Conservation (phyloP, 805 yeast genomes). For the Wickerhamomyces silvicola region DNA sequence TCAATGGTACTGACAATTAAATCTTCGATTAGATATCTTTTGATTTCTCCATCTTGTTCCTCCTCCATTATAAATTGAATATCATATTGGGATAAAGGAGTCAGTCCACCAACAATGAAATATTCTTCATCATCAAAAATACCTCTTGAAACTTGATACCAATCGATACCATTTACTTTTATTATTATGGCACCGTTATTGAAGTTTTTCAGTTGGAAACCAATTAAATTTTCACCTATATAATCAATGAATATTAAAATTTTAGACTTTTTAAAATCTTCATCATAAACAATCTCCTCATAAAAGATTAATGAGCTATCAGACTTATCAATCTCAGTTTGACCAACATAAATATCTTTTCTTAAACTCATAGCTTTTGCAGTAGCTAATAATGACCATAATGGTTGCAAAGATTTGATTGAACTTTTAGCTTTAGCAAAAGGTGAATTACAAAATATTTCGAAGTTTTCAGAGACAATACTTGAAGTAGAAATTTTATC, state of each 20-base stretch:
- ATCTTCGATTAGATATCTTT: conserved; percentile 32
- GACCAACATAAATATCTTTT: conserved; percentile 39
- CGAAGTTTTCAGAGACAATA: conserved; percentile 22
- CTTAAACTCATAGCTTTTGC: conserved; percentile 41
- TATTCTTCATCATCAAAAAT: conserved; percentile 39
- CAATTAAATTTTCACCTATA: conserved; percentile 46
- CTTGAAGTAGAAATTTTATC: conserved; percentile 14
- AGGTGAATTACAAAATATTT: conserved; percentile 15
- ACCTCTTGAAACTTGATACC: conserved; percentile 60
- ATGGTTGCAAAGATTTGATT: conserved; percentile 32
- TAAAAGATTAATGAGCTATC: conserved; percentile 17
- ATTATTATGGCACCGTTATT: conserved; percentile 36
- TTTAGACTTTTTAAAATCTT: conserved; percentile 27
- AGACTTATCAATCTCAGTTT: conserved; percentile 16
- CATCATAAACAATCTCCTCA: conserved; percentile 28
- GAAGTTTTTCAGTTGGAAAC: conserved; percentile 42
- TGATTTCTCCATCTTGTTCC: conserved; percentile 22
- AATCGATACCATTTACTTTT: conserved; percentile 58
- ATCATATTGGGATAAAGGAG: conserved; percentile 60
- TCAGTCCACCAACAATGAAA: conserved; percentile 57
- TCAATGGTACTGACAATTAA: conserved; percentile 32
- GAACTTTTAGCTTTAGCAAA: conserved; percentile 15
- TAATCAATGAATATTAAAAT: conserved; percentile 38
- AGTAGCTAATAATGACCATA: conserved; percentile 49
- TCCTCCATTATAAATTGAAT: conserved; percentile 36